These are phyloP conservation scores for Castanea crenata DNA, from an alignment of 306 rosid genomes.

Conservation along the genomic window DNA sequence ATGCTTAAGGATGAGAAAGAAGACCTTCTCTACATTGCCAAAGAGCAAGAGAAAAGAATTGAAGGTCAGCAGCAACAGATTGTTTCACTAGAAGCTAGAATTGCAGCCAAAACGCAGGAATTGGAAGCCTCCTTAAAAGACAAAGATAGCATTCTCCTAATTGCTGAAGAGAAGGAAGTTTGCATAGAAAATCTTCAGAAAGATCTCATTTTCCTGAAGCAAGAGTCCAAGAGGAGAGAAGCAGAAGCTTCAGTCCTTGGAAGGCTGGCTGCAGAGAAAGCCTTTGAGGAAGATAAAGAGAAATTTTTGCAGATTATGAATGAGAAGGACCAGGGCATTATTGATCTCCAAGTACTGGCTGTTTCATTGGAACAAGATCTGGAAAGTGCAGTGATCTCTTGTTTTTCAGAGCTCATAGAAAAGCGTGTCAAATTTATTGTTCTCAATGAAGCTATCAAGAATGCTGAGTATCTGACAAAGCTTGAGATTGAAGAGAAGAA, in stretches of 20 bases:
- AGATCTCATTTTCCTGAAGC: constrained; percentile 30
- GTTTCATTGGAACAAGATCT: constrained; percentile 44
- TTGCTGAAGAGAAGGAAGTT: constrained; percentile 43
- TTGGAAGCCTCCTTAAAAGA: constrained; percentile 33
- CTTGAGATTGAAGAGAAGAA: constrained; percentile 49
- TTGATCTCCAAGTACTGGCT: constrained; percentile 33
- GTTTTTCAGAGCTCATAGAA: constrained; percentile 49
- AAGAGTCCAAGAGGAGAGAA: constrained; percentile 47
- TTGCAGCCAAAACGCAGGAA: constrained; percentile 32
- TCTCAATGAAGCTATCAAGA: constrained; percentile 49
- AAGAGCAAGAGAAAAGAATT: constrained; percentile 36
- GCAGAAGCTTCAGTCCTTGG: constrained; percentile 41
- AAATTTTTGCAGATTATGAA: constrained; percentile 32
- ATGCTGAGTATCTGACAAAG: constrained; percentile 31
- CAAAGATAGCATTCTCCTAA: constrained; percentile 31
- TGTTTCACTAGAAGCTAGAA: constrained; percentile 33
- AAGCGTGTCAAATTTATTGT: constrained; percentile 40
- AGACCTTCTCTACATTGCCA: constrained; percentile 27
- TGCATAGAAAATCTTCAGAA: constrained; percentile 43
- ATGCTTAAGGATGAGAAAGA: constrained; percentile 43
- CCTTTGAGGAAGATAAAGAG: constrained; percentile 38
- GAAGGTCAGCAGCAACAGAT: constrained; percentile 43
- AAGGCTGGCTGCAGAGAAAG: constrained; percentile 38
- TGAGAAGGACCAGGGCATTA: constrained; percentile 36
- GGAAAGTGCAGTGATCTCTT: constrained; percentile 24